Evolutionary conservation across 331 rosid genomes (phyloP), one percentile per base, ranked within the genome.

Genomic region (Rosa hybrid): DNA sequence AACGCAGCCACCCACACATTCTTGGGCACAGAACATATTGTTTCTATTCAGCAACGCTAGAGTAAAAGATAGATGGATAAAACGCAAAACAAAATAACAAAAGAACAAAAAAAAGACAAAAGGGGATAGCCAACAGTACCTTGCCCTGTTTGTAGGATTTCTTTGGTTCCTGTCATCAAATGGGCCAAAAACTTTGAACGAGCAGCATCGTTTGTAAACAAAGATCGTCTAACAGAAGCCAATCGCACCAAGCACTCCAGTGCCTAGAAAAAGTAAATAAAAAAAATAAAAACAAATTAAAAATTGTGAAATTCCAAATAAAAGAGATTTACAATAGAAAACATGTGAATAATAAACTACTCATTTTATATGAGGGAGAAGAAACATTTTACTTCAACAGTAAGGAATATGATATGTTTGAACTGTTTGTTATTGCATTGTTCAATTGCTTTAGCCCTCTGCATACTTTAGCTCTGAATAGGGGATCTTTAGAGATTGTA

Each of bases 191-290:
- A 96, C 87, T 93, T 90, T 39, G 99, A 96, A 80, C 99, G 99
- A 60, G 97, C 89, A 76, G 98, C 97, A 85, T 96, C 99, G 84
- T 88, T 96, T 78, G 98, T 88, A 90, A 96, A 96, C 91, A 96
- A 84, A 80, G 99, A 96, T 79, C 99, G 99, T 83, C 99, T 91
- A 80, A 96, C 94, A 85, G 99, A 96, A 78, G 99, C 97, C 60
- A 96, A 91, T 80, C 98, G 98, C 88, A 93, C 98, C 96, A 96
- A 91, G 97, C 98, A 96, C 91, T 93, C 99, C 90, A 96, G 86
- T 87, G 99, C 98, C 99, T 96, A 85, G 77, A 91, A 86, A 88
- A 84, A 82, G 85, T 87, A 86, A 63, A 64, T 12, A 0, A 75
- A 62, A 27, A 77, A 65, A 27, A 27, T 27, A 27, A 27, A 27